A percentile compares a stretch with the other conserved stretches of the same genome.
Conservation (phyloP, 352 stramenopile genomes). For the Phytophthora capsici region DNA sequence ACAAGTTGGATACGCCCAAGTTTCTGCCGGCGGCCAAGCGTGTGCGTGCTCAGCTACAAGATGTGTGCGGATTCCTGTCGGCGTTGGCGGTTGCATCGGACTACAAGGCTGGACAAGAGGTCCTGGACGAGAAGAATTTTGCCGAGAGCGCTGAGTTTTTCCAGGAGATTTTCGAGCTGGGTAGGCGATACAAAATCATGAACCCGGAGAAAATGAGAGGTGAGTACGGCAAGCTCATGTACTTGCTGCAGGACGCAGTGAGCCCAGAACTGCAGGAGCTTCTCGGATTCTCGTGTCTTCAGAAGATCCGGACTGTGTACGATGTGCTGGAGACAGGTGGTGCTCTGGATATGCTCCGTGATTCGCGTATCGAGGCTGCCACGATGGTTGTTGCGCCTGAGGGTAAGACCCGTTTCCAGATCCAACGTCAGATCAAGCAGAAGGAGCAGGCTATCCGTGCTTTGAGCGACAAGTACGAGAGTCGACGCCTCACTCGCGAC, state of each 20-base stretch:
- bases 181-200: constrained; percentile 97
- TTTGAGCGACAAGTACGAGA: constrained; percentile 84
- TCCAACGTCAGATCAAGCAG: constrained; percentile 92
- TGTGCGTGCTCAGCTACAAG: constrained; percentile 89
- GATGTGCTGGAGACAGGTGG: constrained; percentile 78
- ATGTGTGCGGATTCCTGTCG: constrained; percentile 92
- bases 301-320: constrained; percentile 92
- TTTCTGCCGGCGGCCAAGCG: constrained; percentile 77
- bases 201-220: constrained; percentile 98
- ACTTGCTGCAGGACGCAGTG: constrained; percentile 92
- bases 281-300: constrained; percentile 84
- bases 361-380: constrained; percentile 92
- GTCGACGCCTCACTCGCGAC: constrained; percentile 62
- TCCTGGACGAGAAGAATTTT: constrained; percentile 92
- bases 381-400: constrained; percentile 95
- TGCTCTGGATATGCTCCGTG: constrained; percentile 80
- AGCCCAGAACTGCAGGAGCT: constrained; percentile 84
- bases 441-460: constrained; percentile 93
- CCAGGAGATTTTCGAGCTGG: constrained; percentile 94
- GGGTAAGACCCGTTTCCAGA: constrained; percentile 86
- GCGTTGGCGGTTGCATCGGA: constrained; percentile 92
- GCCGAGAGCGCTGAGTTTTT: constrained; percentile 89
- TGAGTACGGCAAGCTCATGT: constrained; percentile 97
- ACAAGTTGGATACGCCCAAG: constrained; percentile 88
- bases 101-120: constrained; percentile 87